phyloP scores from a whole-genome alignment of 2,329 filamentous ascomycete species.

The Pseudogymnoascus sp. region DNA sequence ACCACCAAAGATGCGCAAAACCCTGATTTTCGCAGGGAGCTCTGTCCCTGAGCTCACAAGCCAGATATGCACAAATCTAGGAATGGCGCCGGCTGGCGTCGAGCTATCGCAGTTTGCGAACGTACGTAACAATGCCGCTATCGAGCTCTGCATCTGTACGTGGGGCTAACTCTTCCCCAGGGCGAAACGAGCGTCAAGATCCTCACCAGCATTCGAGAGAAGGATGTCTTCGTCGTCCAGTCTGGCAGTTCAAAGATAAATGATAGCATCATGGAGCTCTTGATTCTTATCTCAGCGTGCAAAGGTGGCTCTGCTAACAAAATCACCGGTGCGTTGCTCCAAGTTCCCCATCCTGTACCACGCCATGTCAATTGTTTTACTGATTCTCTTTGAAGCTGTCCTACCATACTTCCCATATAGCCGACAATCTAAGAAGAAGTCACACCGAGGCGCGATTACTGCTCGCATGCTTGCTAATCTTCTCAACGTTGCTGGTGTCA shows the following conservation, averaged over 20 bases:
- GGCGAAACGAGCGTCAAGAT: constrained; percentile 64
- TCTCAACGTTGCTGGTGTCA: constrained; percentile 84
- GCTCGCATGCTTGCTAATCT: constrained; percentile 96
- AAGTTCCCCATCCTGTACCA: background rate
- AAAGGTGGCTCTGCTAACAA: constrained; percentile 96
- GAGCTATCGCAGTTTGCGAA: constrained; percentile 64
- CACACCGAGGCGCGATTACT: constrained; percentile 89
- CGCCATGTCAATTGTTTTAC: constrained; percentile 8
- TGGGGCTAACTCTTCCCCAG: constrained; percentile 30
- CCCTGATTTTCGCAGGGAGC: constrained; percentile 58
- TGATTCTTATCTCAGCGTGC: constrained; percentile 98
- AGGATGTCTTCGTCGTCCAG: constrained; percentile 98
- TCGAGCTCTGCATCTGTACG: constrained; percentile 20
- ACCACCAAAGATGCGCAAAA: constrained; percentile 48
- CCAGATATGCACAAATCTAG: constrained; percentile 60
- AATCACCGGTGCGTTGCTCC: constrained; percentile 65
- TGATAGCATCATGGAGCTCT: constrained; percentile 96
- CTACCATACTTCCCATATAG: constrained; percentile 98
- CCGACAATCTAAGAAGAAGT: constrained; percentile 98
- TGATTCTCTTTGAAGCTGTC: constrained; percentile 50
- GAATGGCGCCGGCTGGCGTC: constrained; percentile 54
- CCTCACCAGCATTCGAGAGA: constrained; percentile 76
- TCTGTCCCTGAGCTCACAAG: constrained; percentile 56
- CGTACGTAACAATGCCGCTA: constrained; percentile 38
- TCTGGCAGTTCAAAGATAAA: constrained; percentile 95